phyloP scores from a whole-genome alignment of 2,329 filamentous ascomycete genomes.

The Dothideomycetidae sp. region DNA sequence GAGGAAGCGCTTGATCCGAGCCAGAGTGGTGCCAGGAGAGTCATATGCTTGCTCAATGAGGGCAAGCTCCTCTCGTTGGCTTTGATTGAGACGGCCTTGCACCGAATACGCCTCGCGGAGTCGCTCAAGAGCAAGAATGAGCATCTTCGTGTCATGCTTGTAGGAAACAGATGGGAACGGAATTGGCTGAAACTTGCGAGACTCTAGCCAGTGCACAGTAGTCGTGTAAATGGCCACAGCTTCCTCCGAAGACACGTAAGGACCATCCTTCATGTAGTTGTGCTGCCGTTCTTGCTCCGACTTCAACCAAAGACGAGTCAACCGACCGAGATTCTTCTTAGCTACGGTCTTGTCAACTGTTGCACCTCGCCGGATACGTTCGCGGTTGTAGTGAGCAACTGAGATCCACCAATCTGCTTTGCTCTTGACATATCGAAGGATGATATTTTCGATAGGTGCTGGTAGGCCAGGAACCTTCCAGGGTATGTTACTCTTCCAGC shows the following conservation, averaged over 20 bases:
- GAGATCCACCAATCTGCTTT: slow-evolving; percentile 99
- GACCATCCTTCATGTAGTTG: slow-evolving; percentile 98
- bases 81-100: slow-evolving; percentile 92
- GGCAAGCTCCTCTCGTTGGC: slow-evolving; percentile 88
- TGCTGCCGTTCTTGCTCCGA: slow-evolving; percentile 96
- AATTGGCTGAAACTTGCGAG: slow-evolving; percentile 94
- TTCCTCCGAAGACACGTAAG: slow-evolving; percentile 95
- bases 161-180: slow-evolving; percentile 98
- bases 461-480: slow-evolving; percentile 98
- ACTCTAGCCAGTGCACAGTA: slow-evolving; percentile 97
- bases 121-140: slow-evolving; percentile 87
- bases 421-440: slow-evolving; percentile 94
- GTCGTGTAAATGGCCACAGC: slow-evolving; percentile 98
- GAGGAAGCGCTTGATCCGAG: slow-evolving; percentile 93
- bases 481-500: slow-evolving; percentile 99
- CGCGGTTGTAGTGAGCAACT: slow-evolving; percentile 95
- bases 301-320: slow-evolving; percentile 94
- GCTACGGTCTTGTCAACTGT: slow-evolving; percentile 98
- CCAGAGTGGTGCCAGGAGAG: slow-evolving; percentile 86
- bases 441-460: slow-evolving; percentile 96
- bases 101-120: slow-evolving; percentile 93
- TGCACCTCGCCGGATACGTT: slow-evolving; percentile 87
- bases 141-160: slow-evolving; percentile 98
- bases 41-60: slow-evolving; percentile 98
- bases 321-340: slow-evolving; percentile 93